A percentile compares a stretch with the other conserved stretches of the same genome.
Conservation (phyloP, 352 stramenopile species). For the Halophytophthora polymorphica region DNA sequence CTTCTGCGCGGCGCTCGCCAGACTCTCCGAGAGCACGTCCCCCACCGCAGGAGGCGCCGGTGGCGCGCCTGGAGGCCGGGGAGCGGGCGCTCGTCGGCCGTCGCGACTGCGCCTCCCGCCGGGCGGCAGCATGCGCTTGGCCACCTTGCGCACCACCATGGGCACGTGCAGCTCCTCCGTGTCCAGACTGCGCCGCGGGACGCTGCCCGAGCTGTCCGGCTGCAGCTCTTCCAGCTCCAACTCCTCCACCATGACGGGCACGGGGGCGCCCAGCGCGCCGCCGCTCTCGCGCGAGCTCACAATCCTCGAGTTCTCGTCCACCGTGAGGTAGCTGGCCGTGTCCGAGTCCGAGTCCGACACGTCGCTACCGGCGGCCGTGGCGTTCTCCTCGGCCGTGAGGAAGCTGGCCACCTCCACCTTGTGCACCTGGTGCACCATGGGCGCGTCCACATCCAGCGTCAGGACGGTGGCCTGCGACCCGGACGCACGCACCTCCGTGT, state of each 20-base stretch:
- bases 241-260: slow-evolving; percentile 38
- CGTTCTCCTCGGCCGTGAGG: slow-evolving; percentile 42
- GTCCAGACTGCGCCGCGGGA: slow-evolving; percentile 10
- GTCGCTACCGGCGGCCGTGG: slow-evolving; percentile 16
- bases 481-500: slow-evolving; percentile 24
- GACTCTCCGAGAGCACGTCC: slow-evolving; percentile 28
- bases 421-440: slow-evolving; percentile 10
- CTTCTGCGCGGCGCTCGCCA: slow-evolving; percentile 20
- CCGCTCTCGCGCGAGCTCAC: slow-evolving; percentile 21
- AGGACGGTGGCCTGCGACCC: slow-evolving; percentile 21
- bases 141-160: slow-evolving; percentile 45
- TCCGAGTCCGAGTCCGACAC: slow-evolving; percentile 34
- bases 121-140: slow-evolving; percentile 38
- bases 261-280: slow-evolving; percentile 1
- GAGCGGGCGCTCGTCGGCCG: slow-evolving; percentile 15
- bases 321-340: slow-evolving; percentile 30
- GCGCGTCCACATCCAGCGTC: slow-evolving; percentile 23
- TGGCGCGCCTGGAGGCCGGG: slow-evolving; percentile 14
- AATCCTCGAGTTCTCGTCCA: slow-evolving; percentile 47
- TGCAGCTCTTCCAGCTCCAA: slow-evolving; percentile 21
- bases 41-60: slow-evolving; percentile 27
- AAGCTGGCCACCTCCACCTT: slow-evolving; percentile 55
- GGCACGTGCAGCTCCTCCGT: slow-evolving; percentile 31
- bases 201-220: slow-evolving; percentile 7
- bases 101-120: slow-evolving; percentile 35